Evolutionary conservation across 2,329 filamentous ascomycete genomes (phyloP), one percentile per base, ranked within the genome.

Genomic region (Colletotrichum australisinense): DNA sequence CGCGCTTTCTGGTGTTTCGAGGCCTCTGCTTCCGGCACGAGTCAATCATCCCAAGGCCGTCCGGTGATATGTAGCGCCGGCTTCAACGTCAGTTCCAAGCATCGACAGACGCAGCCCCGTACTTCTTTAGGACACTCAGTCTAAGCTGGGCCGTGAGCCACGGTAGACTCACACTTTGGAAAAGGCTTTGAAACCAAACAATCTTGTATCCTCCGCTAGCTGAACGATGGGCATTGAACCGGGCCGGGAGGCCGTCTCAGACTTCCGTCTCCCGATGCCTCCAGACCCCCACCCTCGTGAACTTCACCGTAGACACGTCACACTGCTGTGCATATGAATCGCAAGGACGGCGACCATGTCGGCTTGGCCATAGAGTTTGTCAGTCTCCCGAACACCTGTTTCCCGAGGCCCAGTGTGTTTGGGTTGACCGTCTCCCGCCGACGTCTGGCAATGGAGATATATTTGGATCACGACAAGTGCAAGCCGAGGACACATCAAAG

Each of bases 401-500:
- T 38, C 19, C 26, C 22, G 53, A 26, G 12, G 24, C 22, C 35
- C 1, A 14, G 3, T 46, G 28, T 26, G 42, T 16, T 46, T 58
- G 38, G 42, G 16, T 57, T 28, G 38, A 42, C 38, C 16, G 16
- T 46, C 30, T 12, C 38, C 11, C 46, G 26, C 26, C 16, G 12
- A 24, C 62, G 22, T 22, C 6, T 24, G 62, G 46, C 46, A 22
- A 35, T 4, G 8, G n/a, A n/a, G 24, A 60, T 38, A 67, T 67
- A n/a, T 60, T 67, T 67, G 59, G 64, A 67, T 59, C 38, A 60
- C 19, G 26, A 35, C 59, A 55, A 58, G 28, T n/a, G 46, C 28
- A 53, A 38, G 14, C 24, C 14, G 28, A 26, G 30, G n/a, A 19
- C 28, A 42, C 42, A 53, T 5, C 42, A 46, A 19, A 32, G 35